Conservation (phyloP, 2,329 filamentous ascomycete genomes). For the Chaetomiaceae sp. region DNA sequence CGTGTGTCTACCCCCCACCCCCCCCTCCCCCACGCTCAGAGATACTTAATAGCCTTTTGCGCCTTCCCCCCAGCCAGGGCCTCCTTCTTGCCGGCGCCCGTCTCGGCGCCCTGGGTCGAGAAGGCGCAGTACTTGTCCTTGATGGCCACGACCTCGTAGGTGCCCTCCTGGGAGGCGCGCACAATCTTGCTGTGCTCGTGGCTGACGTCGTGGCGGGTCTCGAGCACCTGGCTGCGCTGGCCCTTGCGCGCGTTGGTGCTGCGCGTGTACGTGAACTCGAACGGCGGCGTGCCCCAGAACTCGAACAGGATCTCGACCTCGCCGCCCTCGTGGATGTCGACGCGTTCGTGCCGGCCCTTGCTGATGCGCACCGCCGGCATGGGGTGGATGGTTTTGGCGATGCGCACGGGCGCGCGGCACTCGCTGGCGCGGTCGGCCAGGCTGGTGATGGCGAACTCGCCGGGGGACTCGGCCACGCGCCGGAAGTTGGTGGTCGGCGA, state of each 20-base stretch:
- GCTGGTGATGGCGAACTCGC: conserved; percentile 79
- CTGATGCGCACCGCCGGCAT: conserved; percentile 88
- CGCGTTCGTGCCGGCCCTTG: conserved; percentile 69
- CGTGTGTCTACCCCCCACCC: not conserved
- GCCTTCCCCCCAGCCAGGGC: conserved; percentile 11
- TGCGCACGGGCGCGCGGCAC: conserved; percentile 72
- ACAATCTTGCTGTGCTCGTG: conserved; percentile 76
- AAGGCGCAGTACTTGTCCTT: conserved; percentile 91
- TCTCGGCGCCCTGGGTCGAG: conserved; percentile 50
- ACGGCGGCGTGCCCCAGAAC: conserved; percentile 91
- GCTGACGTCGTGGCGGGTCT: conserved; percentile 83
- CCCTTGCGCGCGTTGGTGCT: conserved; percentile 77
- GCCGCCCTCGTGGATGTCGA: conserved; percentile 95
- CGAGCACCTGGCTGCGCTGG: conserved; percentile 72
- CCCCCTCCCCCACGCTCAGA: not conserved
- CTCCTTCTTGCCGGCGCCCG: conserved; percentile 9
- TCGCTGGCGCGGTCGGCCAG: conserved; percentile 83
- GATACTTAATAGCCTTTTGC: conserved; percentile 20
- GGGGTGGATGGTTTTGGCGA: conserved; percentile 80
- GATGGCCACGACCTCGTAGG: conserved; percentile 94
- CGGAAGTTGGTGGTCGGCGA: conserved; percentile 78
- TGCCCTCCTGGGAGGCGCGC: conserved; percentile 85
- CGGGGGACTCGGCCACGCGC: conserved; percentile 85
- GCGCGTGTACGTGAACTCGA: conserved; percentile 95
- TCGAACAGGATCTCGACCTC: conserved; percentile 91